Conservation (phyloP, 306 rosid genomes). For the Prosopis cineraria region DNA sequence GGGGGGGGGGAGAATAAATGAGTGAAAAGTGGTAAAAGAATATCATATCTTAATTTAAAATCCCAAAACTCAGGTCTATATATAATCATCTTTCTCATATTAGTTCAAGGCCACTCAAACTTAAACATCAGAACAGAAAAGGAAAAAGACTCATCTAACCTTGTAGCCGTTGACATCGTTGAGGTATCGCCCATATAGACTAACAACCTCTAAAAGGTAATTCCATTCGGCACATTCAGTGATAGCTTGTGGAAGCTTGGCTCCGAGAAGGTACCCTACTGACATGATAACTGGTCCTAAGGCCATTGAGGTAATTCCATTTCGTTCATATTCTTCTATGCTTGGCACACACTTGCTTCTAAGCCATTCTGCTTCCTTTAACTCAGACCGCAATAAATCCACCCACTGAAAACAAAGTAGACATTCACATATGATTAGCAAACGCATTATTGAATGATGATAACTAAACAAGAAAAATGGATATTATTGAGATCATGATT, state of each 20-base stretch:
- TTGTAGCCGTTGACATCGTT: background rate
- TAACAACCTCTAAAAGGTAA: background rate
- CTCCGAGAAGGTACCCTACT: background rate
- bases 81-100: too few relatives aligned
- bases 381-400: constrained; percentile 49
- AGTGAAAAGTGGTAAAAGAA: too few relatives aligned
- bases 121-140: too few relatives aligned
- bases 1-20: too few relatives aligned
- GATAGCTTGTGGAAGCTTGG: background rate
- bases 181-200: background rate
- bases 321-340: constrained; percentile 49
- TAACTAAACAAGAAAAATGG: too few relatives aligned
- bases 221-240: background rate
- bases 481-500: too few relatives aligned
- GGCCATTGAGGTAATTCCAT: constrained; percentile 24
- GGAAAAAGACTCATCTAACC: too few relatives aligned
- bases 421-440: too few relatives aligned
- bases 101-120: too few relatives aligned
- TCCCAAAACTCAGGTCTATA: too few relatives aligned
- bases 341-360: constrained; percentile 45
- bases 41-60: too few relatives aligned
- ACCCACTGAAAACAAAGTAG: constrained; percentile 52
- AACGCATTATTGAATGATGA: too few relatives aligned
- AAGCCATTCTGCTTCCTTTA: constrained; percentile 56
- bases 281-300: background rate